Evolutionary conservation across 2,329 filamentous ascomycete species (phyloP), one percentile per base, ranked within the genome.

Genomic region (Colletotrichum liaoningense): DNA sequence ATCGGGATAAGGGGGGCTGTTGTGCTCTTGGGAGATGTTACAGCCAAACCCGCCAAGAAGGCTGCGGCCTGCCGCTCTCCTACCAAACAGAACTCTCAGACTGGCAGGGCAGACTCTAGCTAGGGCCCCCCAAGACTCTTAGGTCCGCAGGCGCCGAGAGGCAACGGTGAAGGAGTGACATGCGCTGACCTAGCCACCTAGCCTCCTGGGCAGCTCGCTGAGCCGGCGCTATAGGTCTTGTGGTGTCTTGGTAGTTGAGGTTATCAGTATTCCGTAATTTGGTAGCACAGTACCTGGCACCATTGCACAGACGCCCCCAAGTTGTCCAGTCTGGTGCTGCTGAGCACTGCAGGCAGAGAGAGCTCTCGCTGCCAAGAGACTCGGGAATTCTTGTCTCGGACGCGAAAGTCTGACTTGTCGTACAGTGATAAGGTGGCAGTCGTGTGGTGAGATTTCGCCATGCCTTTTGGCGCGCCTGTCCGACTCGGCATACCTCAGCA

Each of bases 401-500:
- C 24, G 63, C 16, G 11, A 55, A 30, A 55, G 62, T 55, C 28
- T 22, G 38, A 30, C 24, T 22, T 38, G 30, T 38, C 30, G 38
- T 42, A 42, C 35, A 42, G 19, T 16, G 22, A 38, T 57, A 30
- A 28, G 22, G 19, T 14, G 55, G 38, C 38, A 42, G 38, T 19
- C 28, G 16, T 11, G 26, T 54, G 14, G 54, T 67, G 24, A 19
- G 35, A 35, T 49, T 19, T 9, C 42, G 52, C 55, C 55, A 58
- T 68, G 63, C 26, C 42, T 30, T 63, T 56, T 46, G 46, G 66
- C 66, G 59, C 64, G 52, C 58, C 58, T 58, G 46, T 63, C 38
- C 42, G 35, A 54, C 65, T 69, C 54, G 69, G 69, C 69, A 58
- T 63, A 54, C 64, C 54, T 63, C 64, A 68, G 26, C 52, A 22